phyloP scores from a whole-genome alignment of 768 basidiomycete species.

The Rhizopogon vulgaris region DNA sequence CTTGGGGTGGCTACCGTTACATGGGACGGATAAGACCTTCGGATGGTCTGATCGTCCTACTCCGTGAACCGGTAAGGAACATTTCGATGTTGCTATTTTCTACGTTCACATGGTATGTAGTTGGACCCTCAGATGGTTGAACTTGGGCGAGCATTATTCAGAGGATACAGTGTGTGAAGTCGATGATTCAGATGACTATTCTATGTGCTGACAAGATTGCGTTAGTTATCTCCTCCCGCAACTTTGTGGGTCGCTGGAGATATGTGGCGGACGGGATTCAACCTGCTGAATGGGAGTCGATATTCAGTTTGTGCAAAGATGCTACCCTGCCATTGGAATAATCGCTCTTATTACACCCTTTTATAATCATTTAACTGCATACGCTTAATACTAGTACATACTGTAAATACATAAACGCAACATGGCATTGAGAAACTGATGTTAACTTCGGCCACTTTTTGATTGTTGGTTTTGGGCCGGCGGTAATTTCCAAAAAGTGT shows the following conservation, averaged over 20 bases:
- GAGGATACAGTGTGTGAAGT: conserved; percentile 40
- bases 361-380: background rate
- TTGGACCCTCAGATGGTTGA: conserved; percentile 19
- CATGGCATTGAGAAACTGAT: no score
- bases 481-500: no score
- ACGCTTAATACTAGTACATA: background rate
- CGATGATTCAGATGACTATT: background rate
- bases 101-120: conserved; percentile 10
- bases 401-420: no score
- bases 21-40: conserved; percentile 51
- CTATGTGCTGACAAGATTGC: conserved; percentile 6
- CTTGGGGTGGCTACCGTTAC: conserved; percentile 54
- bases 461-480: no score
- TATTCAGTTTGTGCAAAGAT: conserved; percentile 46
- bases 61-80: conserved; percentile 43
- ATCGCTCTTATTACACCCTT: background rate
- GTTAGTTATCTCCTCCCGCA: conserved; percentile 43
- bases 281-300: conserved; percentile 41
- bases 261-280: conserved; percentile 25
- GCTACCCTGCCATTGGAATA: conserved; percentile 12
- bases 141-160: conserved; percentile 34
- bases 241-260: conserved; percentile 46
- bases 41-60: conserved; percentile 54
- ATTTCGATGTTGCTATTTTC: background rate
- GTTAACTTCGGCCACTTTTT: no score